Evolutionary conservation across 352 stramenopile species (phyloP), one percentile per base, ranked within the genome.

Genomic region (Phytophthora litchii): DNA sequence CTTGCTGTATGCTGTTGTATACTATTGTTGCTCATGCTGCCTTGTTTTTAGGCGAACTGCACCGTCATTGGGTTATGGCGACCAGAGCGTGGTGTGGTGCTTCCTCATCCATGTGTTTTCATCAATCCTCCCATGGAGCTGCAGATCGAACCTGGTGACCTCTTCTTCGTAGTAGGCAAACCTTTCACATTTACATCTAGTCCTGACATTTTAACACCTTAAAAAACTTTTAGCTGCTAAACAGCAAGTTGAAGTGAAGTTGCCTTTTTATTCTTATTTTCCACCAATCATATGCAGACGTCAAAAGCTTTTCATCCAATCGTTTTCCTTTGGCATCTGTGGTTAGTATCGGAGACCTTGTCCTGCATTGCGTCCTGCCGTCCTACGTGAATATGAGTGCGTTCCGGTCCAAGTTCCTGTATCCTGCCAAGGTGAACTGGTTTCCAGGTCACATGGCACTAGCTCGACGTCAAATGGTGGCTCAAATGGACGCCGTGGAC

Each of bases 401-500:
- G 49, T 91, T 92, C 68, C 80, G 84, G 40, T 80, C 70, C 68
- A 86, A 81, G 70, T 93, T 93, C 62, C 59, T 83, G 72, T 89
- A 85, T 43, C 82, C 82, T 17, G 65, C 70, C 57, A 91, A 93
- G 71, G 86, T 95, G 48, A 95, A 95, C 55, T 95, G 86, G 86
- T 95, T 95, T 56, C 86, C 86, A 23, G 86, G 86, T 25, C 87
- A 96, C 69, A 94, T 96, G 86, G 84, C 85, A 7, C 55, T 84
- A 4, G 87, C 84, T n/a, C 67, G 81, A 32, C 79, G 81, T 45
- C 81, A 90, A 64, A 94, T 96, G 80, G 66, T 89, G 50, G 80
- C 83, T 19, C 83, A 94, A 54, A 69, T 96, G 60, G 83, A 96
- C 52, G 59, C 79, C 0, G 79, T 93, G 25, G 86, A 96, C 60